phyloP scores from a whole-genome alignment of 2,329 filamentous ascomycete species.

The Beauveria sp. region DNA sequence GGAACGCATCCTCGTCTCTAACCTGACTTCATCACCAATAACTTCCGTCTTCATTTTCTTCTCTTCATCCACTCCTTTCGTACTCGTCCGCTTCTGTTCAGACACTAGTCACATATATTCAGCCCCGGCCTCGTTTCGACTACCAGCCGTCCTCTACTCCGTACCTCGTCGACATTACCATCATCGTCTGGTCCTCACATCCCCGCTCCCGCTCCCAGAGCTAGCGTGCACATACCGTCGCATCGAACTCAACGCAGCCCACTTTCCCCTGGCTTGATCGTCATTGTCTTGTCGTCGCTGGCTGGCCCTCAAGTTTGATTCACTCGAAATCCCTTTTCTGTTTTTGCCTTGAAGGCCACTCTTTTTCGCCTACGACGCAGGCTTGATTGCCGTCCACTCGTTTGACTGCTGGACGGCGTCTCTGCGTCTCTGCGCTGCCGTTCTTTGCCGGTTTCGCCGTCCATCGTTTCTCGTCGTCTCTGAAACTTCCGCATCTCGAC shows the following conservation, averaged over 20 bases:
- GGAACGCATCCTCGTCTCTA: neutral
- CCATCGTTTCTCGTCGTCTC: neutral
- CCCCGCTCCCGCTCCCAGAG: neutral
- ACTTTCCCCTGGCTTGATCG: neutral
- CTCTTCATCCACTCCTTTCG: neutral
- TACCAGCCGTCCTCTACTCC: neutral
- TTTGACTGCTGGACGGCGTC: neutral
- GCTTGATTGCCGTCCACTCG: constrained; percentile 6
- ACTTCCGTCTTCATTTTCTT: neutral
- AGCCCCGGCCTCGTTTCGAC: neutral
- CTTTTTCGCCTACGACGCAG: neutral
- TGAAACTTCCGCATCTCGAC: constrained; percentile 7
- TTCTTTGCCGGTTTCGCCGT: neutral
- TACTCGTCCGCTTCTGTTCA: neutral
- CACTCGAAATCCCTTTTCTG: constrained; percentile 7
- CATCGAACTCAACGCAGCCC: neutral
- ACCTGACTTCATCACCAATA: neutral
- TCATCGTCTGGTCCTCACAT: neutral
- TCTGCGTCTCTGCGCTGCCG: neutral
- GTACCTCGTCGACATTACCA: neutral
- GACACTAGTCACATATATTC: neutral
- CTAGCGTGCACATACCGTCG: neutral
- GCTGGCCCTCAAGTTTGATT: constrained; percentile 7
- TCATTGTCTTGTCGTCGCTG: neutral
- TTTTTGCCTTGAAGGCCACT: constrained; percentile 3